These are phyloP conservation scores for Lepiota brunneoincarnata DNA, from an alignment of 768 basidiomycete species.

Conservation along the genomic window DNA sequence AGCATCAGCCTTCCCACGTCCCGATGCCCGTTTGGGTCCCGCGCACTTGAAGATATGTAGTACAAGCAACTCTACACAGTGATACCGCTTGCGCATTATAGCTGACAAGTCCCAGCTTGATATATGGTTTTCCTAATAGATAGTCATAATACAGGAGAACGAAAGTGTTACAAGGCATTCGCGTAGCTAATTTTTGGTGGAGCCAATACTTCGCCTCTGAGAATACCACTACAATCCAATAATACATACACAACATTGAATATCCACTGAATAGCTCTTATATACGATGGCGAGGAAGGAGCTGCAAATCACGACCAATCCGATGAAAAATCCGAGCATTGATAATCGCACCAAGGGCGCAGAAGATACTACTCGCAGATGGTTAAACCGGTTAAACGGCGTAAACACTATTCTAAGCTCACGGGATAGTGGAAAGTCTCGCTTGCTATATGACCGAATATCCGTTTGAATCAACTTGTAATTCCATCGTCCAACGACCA, in stretches of 20 bases:
- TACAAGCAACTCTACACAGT: too few species aligned
- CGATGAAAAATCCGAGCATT: conserved; percentile 6
- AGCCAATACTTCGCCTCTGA: too few species aligned
- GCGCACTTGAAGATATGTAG: neutral
- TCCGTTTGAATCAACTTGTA: neutral
- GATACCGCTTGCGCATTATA: too few species aligned
- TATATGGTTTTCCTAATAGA: too few species aligned
- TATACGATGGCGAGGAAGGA: too few species aligned
- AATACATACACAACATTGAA: too few species aligned
- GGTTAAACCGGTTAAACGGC: neutral
- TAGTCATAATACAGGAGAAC: too few species aligned
- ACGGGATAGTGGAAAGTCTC: neutral
- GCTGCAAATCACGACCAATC: neutral
- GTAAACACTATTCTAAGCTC: neutral
- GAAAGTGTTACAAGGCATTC: too few species aligned
- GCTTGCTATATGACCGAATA: neutral
- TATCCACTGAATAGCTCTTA: too few species aligned
- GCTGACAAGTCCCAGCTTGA: too few species aligned
- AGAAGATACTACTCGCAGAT: neutral
- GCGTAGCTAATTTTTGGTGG: too few species aligned
- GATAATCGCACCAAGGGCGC: conserved; percentile 1
- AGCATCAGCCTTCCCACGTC: conserved; percentile 5
- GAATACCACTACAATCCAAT: too few species aligned
- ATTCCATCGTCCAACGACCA: neutral
- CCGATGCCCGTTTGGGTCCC: conserved; percentile 7